Percentiles rank a stretch among this genome's conserved stretches.
Conservation (phyloP, 2,329 filamentous ascomycete species). For the Apiospora marii region DNA sequence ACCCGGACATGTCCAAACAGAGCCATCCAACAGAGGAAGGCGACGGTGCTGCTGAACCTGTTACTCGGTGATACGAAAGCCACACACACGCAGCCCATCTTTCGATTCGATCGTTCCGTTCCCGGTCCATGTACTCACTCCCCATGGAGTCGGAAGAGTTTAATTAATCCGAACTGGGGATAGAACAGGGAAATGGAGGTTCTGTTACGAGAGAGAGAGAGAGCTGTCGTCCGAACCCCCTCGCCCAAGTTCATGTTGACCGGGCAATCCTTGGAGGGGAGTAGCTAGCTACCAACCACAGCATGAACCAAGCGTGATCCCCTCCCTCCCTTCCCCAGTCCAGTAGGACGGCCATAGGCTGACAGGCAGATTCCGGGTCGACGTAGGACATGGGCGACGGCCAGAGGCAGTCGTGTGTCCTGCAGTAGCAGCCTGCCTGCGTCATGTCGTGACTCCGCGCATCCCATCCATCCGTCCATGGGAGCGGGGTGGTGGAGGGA, state of each 20-base stretch:
- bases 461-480: background rate
- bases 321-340: too few species aligned
- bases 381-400: conserved; percentile 3
- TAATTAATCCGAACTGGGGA: background rate
- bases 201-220: background rate
- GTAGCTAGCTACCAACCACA: background rate
- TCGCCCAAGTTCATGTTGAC: background rate
- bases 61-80: conserved; percentile 12
- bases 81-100: background rate
- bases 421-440: background rate
- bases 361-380: background rate
- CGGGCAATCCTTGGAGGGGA: background rate
- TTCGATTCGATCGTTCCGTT: background rate
- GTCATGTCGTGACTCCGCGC: background rate
- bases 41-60: background rate
- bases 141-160: background rate
- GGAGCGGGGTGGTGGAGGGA: background rate
- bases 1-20: background rate
- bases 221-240: background rate
- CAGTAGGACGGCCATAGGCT: background rate
- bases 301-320: background rate
- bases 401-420: background rate
- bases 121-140: background rate
- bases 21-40: too few species aligned
- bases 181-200: background rate